Percentiles rank a stretch among this genome's conserved stretches.
phyloP scores from a whole-genome alignment of 1,139 yeast genomes.

The Yamadazyma diddensiae region DNA sequence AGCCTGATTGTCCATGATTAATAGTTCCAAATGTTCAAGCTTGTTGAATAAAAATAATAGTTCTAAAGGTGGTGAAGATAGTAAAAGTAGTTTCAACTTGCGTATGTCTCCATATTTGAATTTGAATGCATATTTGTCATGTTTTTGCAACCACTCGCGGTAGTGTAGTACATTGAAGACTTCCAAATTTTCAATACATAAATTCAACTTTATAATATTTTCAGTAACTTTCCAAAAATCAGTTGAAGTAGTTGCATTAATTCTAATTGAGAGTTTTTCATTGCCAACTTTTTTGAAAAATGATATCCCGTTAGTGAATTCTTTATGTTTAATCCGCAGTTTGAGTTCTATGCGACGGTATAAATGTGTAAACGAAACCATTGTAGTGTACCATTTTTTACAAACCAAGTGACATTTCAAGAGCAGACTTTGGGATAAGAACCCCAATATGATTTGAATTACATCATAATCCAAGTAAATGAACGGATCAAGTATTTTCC shows the following conservation, averaged over 20 bases:
- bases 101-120: conserved; percentile 21
- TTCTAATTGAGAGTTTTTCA: conserved; percentile 18
- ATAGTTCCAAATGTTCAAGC: conserved; percentile 23
- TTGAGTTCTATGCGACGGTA: conserved; percentile 26
- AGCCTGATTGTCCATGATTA: conserved; percentile 12
- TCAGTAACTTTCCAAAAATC: conserved; percentile 28
- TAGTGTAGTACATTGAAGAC: conserved; percentile 18
- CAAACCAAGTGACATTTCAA: conserved; percentile 31
- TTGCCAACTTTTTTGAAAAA: conserved; percentile 22
- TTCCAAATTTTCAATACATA: conserved; percentile 15
- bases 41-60: conserved; percentile 28
- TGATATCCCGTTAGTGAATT: conserved; percentile 28
- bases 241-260: conserved; percentile 24
- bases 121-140: conserved; percentile 29
- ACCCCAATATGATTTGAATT: conserved; percentile 24
- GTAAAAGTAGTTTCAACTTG: conserved; percentile 24
- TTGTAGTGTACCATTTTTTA: conserved; percentile 29
- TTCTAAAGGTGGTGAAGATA: conserved; percentile 20
- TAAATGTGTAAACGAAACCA: conserved; percentile 26
- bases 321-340: conserved; percentile 23
- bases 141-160: conserved; percentile 22
- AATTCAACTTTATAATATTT: conserved; percentile 19
- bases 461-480: conserved; percentile 28
- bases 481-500: conserved; percentile 27
- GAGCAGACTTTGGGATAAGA: conserved; percentile 19